These are phyloP conservation scores for Capsicum pubescens DNA, from an alignment of 257 asterid genomes.

Conservation along the genomic window DNA sequence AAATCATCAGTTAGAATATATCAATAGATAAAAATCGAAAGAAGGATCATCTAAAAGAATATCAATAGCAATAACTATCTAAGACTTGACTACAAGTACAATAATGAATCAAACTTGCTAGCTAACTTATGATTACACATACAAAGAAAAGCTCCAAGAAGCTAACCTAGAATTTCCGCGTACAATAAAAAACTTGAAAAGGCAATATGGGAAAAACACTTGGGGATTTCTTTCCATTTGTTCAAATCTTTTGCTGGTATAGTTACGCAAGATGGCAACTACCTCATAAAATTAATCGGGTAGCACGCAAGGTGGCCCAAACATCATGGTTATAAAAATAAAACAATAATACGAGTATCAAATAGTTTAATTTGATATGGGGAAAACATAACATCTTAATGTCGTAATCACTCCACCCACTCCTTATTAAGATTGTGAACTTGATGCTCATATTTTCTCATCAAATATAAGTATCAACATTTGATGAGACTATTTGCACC, in stretches of 20 bases:
- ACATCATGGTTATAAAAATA: neutral
- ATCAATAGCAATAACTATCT: neutral
- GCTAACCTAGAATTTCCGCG: too few relatives aligned
- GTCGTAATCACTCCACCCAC: neutral
- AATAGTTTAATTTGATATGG: neutral
- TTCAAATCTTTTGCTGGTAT: too few relatives aligned
- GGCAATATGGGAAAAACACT: neutral
- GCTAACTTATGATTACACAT: neutral
- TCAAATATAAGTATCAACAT: neutral
- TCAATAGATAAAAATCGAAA: neutral
- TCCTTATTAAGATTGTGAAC: neutral
- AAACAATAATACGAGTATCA: neutral
- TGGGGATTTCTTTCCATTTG: neutral
- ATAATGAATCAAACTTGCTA: too few relatives aligned
- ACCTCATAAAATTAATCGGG: neutral
- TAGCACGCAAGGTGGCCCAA: neutral
- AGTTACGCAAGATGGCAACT: neutral
- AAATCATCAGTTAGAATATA: too few relatives aligned
- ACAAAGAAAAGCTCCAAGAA: neutral
- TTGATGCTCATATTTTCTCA: neutral
- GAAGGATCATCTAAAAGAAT: too few relatives aligned
- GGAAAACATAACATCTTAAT: neutral
- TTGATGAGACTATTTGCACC: neutral
- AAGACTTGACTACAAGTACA: neutral
- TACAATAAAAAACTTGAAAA: too few relatives aligned